Conservation (phyloP, 2,329 filamentous ascomycete species). For the Lecanicillium sp. region DNA sequence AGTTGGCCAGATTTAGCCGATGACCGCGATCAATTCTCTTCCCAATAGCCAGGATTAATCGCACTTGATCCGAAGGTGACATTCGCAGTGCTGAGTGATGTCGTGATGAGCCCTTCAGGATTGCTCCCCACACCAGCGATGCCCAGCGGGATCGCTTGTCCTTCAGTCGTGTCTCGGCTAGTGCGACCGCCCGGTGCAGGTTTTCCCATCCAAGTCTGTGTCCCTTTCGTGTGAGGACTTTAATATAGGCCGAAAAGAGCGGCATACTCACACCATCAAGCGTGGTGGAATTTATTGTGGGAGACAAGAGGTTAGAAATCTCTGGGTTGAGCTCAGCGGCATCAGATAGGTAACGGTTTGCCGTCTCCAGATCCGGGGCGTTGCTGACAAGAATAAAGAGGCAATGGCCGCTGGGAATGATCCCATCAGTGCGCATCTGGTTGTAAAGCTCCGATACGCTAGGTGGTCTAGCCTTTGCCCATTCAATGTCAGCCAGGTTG, state of each 20-base stretch:
- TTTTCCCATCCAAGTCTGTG: conserved; percentile 19
- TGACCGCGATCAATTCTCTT: conserved; percentile 24
- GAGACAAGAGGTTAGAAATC: conserved; percentile 17
- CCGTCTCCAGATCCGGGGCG: conserved; percentile 41
- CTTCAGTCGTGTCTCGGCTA: conserved; percentile 23
- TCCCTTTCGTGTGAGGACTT: conserved; percentile 21
- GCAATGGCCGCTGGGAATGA: conserved; percentile 43
- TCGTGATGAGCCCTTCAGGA: conserved; percentile 29
- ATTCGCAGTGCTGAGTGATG: conserved; percentile 24
- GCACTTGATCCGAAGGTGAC: conserved; percentile 25
- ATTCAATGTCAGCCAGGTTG: conserved; percentile 60
- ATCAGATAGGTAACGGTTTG: conserved; percentile 44
- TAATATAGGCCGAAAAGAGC: conserved; percentile 46
- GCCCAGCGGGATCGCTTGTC: conserved; percentile 23
- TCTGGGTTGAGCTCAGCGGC: conserved; percentile 23
- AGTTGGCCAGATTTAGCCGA: conserved; percentile 20
- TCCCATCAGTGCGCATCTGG: conserved; percentile 46
- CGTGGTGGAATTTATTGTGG: conserved; percentile 20
- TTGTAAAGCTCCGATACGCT: conserved; percentile 51
- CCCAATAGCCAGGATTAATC: conserved; percentile 22
- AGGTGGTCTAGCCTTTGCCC: conserved; percentile 56
- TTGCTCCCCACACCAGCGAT: conserved; percentile 27
- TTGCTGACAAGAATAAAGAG: conserved; percentile 51
- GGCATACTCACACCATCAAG: conserved; percentile 24
- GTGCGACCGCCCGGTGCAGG: conserved; percentile 26